Evolutionary conservation across 2,329 filamentous ascomycete genomes (phyloP).

Genomic region (Trichoderma sp.): DNA sequence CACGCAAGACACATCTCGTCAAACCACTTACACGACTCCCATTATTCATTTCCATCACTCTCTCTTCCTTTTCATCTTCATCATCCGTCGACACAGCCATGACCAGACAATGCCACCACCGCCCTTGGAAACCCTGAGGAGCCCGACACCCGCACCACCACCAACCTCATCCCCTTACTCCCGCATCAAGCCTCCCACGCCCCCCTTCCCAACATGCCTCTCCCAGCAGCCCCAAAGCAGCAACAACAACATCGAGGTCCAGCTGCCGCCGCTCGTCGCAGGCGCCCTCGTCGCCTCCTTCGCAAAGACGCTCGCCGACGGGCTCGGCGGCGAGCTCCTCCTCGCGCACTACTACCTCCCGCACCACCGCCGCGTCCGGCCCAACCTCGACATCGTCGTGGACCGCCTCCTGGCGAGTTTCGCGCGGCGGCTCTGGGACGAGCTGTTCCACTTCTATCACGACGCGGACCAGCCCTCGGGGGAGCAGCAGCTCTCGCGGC

Average conservation of each 20-base stretch:
- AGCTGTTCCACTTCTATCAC: constrained; percentile 42
- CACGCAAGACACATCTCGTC: too few species aligned
- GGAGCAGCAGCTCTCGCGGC: constrained; percentile 36
- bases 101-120: constrained; percentile 38
- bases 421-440: constrained; percentile 42
- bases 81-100: constrained; percentile 31
- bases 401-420: constrained; percentile 43
- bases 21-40: too few species aligned
- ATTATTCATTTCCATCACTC: too few species aligned
- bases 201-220: constrained; percentile 37
- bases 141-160: too few species aligned
- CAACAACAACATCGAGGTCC: constrained; percentile 38
- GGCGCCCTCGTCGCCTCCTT: constrained; percentile 43
- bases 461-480: constrained; percentile 32
- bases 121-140: constrained; percentile 35
- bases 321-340: constrained; percentile 42
- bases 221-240: constrained; percentile 33
- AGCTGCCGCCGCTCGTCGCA: constrained; percentile 43
- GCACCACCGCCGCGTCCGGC: constrained; percentile 37
- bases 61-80: not conserved
- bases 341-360: constrained; percentile 44
- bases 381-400: constrained; percentile 43
- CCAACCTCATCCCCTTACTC: constrained; percentile 18
- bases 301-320: constrained; percentile 41
- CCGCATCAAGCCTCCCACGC: constrained; percentile 40